phyloP scores from a whole-genome alignment of 164 flowering plant genomes.

The Chimonanthus salicifolius region DNA sequence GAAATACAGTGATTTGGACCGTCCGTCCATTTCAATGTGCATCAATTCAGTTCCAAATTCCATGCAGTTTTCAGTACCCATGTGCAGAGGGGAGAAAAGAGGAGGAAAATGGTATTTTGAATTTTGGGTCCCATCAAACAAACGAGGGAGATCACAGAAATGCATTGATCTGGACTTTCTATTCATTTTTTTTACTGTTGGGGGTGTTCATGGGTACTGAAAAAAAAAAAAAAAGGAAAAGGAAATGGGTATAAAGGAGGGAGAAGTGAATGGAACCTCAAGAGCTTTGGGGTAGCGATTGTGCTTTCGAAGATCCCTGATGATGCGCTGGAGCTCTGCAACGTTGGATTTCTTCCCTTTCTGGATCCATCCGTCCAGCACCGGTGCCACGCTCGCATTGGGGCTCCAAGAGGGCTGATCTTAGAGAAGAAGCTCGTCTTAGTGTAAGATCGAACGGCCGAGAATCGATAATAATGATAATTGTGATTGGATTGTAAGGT shows the following conservation, averaged over 20 bases:
- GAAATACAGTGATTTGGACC: too few relatives aligned
- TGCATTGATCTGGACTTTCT: too few relatives aligned
- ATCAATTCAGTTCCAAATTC: too few relatives aligned
- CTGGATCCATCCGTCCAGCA: conserved; percentile 63
- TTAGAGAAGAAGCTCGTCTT: conserved; percentile 38
- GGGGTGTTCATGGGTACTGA: too few relatives aligned
- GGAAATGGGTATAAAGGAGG: neutral
- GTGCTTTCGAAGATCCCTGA: conserved; percentile 65
- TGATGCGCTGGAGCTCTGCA: conserved; percentile 54
- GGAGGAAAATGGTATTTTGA: too few relatives aligned
- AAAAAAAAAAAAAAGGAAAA: neutral
- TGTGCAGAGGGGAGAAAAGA: too few relatives aligned
- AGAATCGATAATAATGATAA: neutral
- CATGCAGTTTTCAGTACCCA: too few relatives aligned
- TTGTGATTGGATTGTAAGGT: neutral
- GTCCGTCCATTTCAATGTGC: too few relatives aligned
- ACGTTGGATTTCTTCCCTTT: conserved; percentile 35
- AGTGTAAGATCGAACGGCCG: conserved; percentile 10
- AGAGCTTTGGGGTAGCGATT: conserved; percentile 65
- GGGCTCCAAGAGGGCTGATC: conserved; percentile 57
- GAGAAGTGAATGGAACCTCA: conserved; percentile 34
- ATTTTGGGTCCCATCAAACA: too few relatives aligned
- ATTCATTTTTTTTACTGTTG: too few relatives aligned
- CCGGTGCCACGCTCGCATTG: conserved; percentile 33
- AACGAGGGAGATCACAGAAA: too few relatives aligned